A percentile compares a stretch with the other conserved stretches of the same genome.
These are phyloP conservation scores for Rhizopus stolonifer DNA, from an alignment of 371 early-diverging fungal genomes.

Conservation along the genomic window DNA sequence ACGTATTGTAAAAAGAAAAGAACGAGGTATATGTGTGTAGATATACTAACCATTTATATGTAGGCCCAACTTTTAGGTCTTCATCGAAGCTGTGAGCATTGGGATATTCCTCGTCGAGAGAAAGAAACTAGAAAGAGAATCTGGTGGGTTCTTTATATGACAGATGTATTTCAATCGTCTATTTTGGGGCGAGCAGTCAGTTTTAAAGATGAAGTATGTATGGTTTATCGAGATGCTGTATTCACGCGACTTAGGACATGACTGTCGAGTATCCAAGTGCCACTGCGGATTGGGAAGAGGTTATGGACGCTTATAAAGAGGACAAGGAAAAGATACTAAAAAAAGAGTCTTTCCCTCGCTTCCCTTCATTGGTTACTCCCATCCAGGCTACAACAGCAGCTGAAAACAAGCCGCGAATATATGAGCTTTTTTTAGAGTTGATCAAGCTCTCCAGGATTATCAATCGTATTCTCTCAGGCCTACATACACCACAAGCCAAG, in stretches of 20 bases:
- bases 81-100: conserved; percentile 36
- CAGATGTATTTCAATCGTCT: conserved; percentile 42
- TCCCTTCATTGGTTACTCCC: conserved; percentile 33
- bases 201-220: conserved; percentile 36
- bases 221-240: too few species aligned
- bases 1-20: conserved; percentile 1
- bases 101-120: conserved; percentile 38
- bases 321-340: conserved; percentile 13
- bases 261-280: conserved; percentile 36
- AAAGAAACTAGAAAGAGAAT: conserved; percentile 39
- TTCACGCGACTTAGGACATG: conserved; percentile 34
- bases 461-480: conserved; percentile 35
- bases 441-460: conserved; percentile 41
- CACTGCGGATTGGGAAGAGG: conserved; percentile 31
- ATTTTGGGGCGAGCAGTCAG: conserved; percentile 36
- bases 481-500: conserved; percentile 42
- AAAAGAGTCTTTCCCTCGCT: conserved; percentile 5
- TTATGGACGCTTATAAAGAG: conserved; percentile 33
- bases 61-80: conserved; percentile 37
- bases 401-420: conserved; percentile 23
- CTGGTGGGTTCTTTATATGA: conserved; percentile 44
- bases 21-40: too few species aligned
- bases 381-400: not conserved
- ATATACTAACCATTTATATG: too few species aligned
- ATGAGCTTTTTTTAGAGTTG: conserved; percentile 38